phyloP scores from a whole-genome alignment of 2,329 filamentous ascomycete genomes.

The Colletotrichum sp. region DNA sequence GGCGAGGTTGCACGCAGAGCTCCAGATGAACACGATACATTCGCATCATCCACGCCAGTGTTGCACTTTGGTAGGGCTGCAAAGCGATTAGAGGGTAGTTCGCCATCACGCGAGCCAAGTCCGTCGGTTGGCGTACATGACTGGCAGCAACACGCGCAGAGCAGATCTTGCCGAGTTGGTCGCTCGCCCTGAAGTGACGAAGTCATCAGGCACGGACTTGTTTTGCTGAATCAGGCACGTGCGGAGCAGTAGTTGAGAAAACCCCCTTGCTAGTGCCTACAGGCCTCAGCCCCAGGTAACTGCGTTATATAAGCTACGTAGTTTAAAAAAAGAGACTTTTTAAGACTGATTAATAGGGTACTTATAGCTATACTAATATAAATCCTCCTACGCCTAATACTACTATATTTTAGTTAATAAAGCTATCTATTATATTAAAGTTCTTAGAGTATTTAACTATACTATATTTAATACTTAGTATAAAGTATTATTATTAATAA shows the following conservation, averaged over 20 bases:
- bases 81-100: background rate
- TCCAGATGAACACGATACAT: background rate
- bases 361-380: too few species aligned
- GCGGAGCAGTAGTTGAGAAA: background rate
- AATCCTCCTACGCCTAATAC: too few species aligned
- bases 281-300: too few species aligned
- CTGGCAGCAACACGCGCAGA: background rate
- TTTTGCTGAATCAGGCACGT: slow-evolving; percentile 6
- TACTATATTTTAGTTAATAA: too few species aligned
- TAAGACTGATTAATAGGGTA: too few species aligned
- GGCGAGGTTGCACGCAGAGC: background rate
- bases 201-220: slow-evolving; percentile 3
- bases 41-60: background rate
- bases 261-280: background rate
- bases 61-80: background rate
- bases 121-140: background rate
- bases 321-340: too few species aligned
- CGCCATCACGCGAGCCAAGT: slow-evolving; percentile 2
- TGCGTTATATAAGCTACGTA: too few species aligned
- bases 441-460: too few species aligned
- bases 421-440: too few species aligned
- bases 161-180: slow-evolving; percentile 13
- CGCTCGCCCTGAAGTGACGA: background rate
- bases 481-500: too few species aligned
- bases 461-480: too few species aligned